These are phyloP conservation scores for Thoreauomyces humboldtii DNA, from an alignment of 192 early-diverging fungal species.

Conservation along the genomic window DNA sequence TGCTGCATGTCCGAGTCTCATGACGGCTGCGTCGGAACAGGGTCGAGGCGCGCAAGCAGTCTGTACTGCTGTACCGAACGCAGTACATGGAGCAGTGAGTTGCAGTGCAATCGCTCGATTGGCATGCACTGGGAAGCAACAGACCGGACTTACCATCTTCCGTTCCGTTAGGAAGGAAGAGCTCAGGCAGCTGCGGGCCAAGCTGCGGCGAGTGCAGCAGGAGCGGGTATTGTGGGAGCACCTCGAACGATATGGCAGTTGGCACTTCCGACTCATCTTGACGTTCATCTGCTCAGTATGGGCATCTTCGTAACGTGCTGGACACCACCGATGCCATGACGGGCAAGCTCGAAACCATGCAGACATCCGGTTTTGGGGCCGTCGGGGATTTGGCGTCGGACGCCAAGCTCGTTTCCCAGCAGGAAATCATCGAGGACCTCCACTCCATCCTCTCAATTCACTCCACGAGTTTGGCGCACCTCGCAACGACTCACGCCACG, in stretches of 20 bases:
- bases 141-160: neutral
- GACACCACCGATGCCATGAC: conserved; percentile 20
- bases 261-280: neutral
- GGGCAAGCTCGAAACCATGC: conserved; percentile 7
- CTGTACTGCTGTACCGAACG: conserved; percentile 15
- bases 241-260: neutral
- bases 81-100: conserved; percentile 5
- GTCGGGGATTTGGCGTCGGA: conserved; percentile 1
- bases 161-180: neutral
- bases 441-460: neutral
- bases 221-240: conserved; percentile 1
- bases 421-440: neutral
- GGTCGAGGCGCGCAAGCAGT: conserved; percentile 19
- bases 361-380: neutral
- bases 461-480: neutral
- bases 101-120: neutral
- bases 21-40: neutral
- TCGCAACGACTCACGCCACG: conserved; percentile 4
- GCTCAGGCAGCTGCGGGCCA: neutral
- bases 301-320: conserved; percentile 7
- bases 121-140: too few relatives aligned
- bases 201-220: conserved; percentile 5
- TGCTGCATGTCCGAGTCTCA: neutral
- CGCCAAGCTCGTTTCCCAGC: conserved; percentile 8
- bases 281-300: neutral